These are phyloP conservation scores for Monilinia polystroma DNA, from an alignment of 2,329 filamentous ascomycete species.

Conservation along the genomic window DNA sequence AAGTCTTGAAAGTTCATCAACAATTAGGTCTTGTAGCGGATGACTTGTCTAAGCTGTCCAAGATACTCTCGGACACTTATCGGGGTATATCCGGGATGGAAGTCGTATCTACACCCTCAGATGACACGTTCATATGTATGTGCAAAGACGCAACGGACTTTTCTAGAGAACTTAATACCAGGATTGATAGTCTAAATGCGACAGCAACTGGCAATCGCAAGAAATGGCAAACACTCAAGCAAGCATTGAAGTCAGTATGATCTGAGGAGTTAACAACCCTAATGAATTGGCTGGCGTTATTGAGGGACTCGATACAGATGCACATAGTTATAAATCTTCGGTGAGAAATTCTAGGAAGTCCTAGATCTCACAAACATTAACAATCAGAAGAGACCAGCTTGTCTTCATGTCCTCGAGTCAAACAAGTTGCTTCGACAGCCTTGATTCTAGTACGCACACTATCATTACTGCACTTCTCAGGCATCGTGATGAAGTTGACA, in stretches of 20 bases:
- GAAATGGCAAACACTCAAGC: slow-evolving; percentile 10
- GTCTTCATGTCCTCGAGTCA: background rate
- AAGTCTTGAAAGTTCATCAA: slow-evolving; percentile 6
- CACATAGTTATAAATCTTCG: slow-evolving; percentile 6
- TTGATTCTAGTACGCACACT: background rate
- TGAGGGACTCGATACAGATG: slow-evolving; percentile 14
- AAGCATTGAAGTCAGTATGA: slow-evolving; percentile 19
- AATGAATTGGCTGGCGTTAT: background rate
- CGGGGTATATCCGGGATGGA: background rate
- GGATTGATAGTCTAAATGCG: background rate
- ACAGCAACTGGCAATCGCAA: background rate
- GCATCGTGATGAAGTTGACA: background rate
- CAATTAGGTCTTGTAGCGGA: slow-evolving; percentile 18
- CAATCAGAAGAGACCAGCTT: background rate
- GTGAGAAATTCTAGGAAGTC: background rate
- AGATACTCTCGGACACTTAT: slow-evolving; percentile 5
- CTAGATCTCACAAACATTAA: background rate
- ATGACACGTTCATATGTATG: background rate
- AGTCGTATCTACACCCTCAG: background rate
- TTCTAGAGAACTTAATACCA: background rate
- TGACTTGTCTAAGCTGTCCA: slow-evolving; percentile 12
- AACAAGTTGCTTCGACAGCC: background rate
- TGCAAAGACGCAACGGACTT: background rate
- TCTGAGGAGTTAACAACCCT: background rate
- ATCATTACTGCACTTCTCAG: slow-evolving; percentile 6